Evolutionary conservation across 805 yeast genomes (phyloP).

Genomic region (Hanseniaspora lachancei): DNA sequence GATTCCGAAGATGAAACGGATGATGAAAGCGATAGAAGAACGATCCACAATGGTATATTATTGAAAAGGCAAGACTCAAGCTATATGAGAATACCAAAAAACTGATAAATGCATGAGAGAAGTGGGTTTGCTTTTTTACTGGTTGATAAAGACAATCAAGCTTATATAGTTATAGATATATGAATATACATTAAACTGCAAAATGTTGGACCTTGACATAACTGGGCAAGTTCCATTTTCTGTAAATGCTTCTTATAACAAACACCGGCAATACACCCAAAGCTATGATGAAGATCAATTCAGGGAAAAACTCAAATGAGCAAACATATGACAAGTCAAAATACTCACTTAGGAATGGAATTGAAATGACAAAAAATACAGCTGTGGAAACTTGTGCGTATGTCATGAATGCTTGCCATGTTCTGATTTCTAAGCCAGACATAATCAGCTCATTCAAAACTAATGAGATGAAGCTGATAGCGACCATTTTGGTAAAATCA

Average conservation of each 20-base stretch:
- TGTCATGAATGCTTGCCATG: conserved; percentile 78
- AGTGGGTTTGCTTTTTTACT: no score
- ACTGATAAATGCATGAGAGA: neutral
- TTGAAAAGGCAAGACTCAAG: neutral
- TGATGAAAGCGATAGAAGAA: conserved; percentile 7
- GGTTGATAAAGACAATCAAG: no score
- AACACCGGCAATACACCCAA: conserved; percentile 80
- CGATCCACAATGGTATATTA: conserved; percentile 3
- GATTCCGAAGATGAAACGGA: neutral
- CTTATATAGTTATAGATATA: neutral
- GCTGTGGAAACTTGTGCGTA: conserved; percentile 60
- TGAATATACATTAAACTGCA: conserved; percentile 22
- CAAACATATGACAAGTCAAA: conserved; percentile 57
- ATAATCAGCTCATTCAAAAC: conserved; percentile 76
- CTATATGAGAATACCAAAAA: neutral
- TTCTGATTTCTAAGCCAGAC: conserved; percentile 85
- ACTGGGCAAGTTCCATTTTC: conserved; percentile 79
- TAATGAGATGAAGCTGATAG: conserved; percentile 67
- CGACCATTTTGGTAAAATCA: conserved; percentile 63
- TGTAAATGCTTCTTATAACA: conserved; percentile 61
- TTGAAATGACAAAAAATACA: conserved; percentile 50
- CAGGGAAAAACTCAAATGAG: conserved; percentile 55
- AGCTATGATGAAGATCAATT: conserved; percentile 45
- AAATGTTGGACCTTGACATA: conserved; percentile 89
- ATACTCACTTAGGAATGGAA: conserved; percentile 81